Percentiles rank a stretch among this genome's conserved stretches.
These are phyloP conservation scores for Pythium biforme DNA, from an alignment of 352 stramenopile species.

Conservation along the genomic window DNA sequence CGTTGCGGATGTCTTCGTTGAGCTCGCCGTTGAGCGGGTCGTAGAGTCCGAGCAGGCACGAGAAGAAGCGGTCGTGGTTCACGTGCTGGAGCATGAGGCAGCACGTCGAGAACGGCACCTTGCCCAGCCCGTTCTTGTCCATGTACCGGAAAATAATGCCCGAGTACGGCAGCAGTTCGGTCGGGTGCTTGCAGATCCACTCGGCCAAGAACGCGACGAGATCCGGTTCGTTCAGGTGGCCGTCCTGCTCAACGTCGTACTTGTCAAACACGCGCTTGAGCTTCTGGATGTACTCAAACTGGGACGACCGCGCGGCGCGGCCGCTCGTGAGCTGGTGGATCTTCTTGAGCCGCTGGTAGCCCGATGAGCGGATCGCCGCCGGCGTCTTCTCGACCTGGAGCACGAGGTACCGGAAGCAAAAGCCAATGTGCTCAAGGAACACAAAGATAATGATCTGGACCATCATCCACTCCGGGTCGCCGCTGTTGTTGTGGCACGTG, in stretches of 20 bases:
- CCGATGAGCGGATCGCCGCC: conserved; percentile 65
- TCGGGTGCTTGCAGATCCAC: conserved; percentile 84
- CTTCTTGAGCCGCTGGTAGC: conserved; percentile 75
- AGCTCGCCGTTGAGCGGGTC: conserved; percentile 69
- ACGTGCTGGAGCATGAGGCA: conserved; percentile 88
- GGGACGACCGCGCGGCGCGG: conserved; percentile 48
- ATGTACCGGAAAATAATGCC: conserved; percentile 87
- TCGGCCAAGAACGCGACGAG: conserved; percentile 74
- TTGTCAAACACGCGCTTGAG: conserved; percentile 80
- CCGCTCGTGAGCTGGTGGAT: conserved; percentile 73
- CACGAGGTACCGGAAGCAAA: conserved; percentile 85
- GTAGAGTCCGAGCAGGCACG: conserved; percentile 79
- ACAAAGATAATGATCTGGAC: conserved; percentile 82
- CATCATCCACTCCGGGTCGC: conserved; percentile 56
- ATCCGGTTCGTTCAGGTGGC: conserved; percentile 65
- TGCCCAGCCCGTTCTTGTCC: conserved; percentile 82
- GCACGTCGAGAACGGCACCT: conserved; percentile 79
- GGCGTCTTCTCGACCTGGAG: conserved; percentile 77
- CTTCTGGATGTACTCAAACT: conserved; percentile 85
- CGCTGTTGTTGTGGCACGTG: conserved; percentile 46
- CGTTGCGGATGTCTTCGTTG: conserved; percentile 75
- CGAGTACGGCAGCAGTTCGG: conserved; percentile 71
- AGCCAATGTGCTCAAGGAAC: conserved; percentile 75
- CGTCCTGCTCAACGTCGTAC: conserved; percentile 64
- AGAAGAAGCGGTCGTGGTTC: conserved; percentile 88